phyloP scores from a whole-genome alignment of 1,139 yeast genomes.

The Magnusiomyces suaveolens region DNA sequence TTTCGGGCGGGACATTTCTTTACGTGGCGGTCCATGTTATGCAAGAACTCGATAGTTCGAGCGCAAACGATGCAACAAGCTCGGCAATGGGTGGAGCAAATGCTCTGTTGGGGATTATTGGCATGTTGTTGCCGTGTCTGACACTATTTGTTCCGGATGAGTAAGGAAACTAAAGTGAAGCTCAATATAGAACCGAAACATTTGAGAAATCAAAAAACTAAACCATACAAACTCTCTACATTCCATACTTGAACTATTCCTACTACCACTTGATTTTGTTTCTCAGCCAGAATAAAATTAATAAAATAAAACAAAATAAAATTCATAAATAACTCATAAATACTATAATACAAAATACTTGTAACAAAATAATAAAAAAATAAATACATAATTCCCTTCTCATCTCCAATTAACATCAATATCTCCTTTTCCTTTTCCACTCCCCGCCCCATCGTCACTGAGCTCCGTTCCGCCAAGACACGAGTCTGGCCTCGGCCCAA shows the following conservation, averaged over 20 bases:
- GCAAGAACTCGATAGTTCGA: slow-evolving; percentile 21
- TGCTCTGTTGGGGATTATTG: slow-evolving; percentile 22
- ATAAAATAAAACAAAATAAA: background rate
- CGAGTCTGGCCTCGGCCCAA: slow-evolving; percentile 59
- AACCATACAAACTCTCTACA: no score
- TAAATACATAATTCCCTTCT: background rate
- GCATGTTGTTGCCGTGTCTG: slow-evolving; percentile 30
- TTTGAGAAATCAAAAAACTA: background rate
- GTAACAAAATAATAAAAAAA: background rate
- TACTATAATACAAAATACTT: background rate
- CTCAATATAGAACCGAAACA: no score
- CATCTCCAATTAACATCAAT: slow-evolving; percentile 24
- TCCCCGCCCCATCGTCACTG: no score
- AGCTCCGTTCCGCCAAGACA: slow-evolving; percentile 12
- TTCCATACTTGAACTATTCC: no score
- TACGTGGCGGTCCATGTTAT: slow-evolving; percentile 61
- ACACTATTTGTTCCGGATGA: slow-evolving; percentile 29
- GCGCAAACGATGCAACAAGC: slow-evolving; percentile 1
- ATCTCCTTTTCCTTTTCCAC: no score
- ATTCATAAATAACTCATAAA: background rate
- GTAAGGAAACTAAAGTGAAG: no score
- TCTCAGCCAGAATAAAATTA: no score
- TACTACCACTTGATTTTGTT: no score
- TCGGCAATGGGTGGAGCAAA: slow-evolving; percentile 14
- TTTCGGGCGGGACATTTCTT: slow-evolving; percentile 65